These are phyloP conservation scores for Phycomyces nitens DNA, from an alignment of 192 early-diverging fungal genomes.

Conservation along the genomic window DNA sequence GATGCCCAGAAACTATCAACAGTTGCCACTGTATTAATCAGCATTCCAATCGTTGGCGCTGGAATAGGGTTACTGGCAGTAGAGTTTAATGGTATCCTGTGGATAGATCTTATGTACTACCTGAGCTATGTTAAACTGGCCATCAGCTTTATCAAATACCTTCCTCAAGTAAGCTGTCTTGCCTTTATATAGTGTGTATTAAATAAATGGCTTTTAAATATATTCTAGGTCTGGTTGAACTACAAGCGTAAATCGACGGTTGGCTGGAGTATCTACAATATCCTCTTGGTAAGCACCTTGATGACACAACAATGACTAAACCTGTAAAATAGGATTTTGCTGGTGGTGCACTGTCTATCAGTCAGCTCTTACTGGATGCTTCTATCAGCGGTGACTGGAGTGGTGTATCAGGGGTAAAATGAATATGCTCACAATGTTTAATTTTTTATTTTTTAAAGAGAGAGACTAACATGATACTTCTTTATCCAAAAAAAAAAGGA, in stretches of 20 bases:
- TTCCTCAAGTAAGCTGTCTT: constrained; percentile 55
- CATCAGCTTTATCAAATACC: constrained; percentile 78
- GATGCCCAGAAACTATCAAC: constrained; percentile 42
- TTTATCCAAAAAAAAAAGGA: constrained; percentile 21
- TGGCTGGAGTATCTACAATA: constrained; percentile 90
- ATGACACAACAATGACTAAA: no score
- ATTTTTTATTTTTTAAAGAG: no score
- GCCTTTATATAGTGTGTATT: no score
- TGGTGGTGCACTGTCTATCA: constrained; percentile 74
- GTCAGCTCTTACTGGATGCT: constrained; percentile 77
- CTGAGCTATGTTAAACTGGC: constrained; percentile 76
- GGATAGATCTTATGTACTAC: constrained; percentile 69
- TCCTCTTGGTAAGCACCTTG: constrained; percentile 65
- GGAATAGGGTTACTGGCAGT: constrained; percentile 26
- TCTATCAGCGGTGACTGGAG: constrained; percentile 56
- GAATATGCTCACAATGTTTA: no score
- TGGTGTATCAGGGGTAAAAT: constrained; percentile 52
- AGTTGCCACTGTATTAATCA: constrained; percentile 37
- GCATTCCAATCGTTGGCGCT: constrained; percentile 31
- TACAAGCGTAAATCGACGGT: constrained; percentile 69
- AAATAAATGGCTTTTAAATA: background rate
- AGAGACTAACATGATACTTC: no score
- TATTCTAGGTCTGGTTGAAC: constrained; percentile 63
- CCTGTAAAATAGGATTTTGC: constrained; percentile 74
- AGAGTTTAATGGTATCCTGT: constrained; percentile 17